Base-by-base conservation (phyloP, 495 filamentous ascomycete genomes). In the Aspergillus taichungensis region DNA sequence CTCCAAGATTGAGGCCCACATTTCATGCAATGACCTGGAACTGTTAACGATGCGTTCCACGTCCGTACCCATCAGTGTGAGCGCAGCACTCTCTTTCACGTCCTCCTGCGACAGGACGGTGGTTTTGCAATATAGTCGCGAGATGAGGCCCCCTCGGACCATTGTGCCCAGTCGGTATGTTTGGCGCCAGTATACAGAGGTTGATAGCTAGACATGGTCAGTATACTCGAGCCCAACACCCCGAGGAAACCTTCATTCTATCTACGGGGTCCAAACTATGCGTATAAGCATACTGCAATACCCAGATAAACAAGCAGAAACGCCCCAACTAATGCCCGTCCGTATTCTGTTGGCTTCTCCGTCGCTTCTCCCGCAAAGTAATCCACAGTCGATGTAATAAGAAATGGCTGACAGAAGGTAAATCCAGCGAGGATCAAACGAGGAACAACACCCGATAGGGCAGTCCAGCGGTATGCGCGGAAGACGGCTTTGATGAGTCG, bases 291-390 rank as follows among this genome's bases (percentile, higher is more conserved):
- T 54, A 75, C 64, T 9, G 78, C 76, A 18, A 82, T 73, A 0
- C 78, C 75, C 30, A 69, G 47, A 50, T 81, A 82, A 1, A 80
- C 71, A 2, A 77, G 38, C 24, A 68, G 54, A 42, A 70, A 75
- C 0, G 77, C 79, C 7, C 73, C 78, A 34, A 83, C 75, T 37
- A 81, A 53, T 8, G 78, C 75, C 43, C 75, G 74, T 4, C 78
- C 75, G 37, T 68, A 49, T 40, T 74, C 67, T 29, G 27, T 40
- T 53, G 12, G 56, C 37, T 56, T 42, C 41, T 18, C 42, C 8
- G 14, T 56, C 50, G 5, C 37, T 42, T 7, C 64, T 54, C 40
- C 58, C 27, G 11, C 62, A 18, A 30, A 66, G 56, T 40, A 69
- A 61, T 31, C 45, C 42, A 78, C 50, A 0, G 73, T 62, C 5